Percentiles rank a stretch among this genome's conserved stretches.
phyloP scores from a whole-genome alignment of 352 stramenopile species.

The Thalassiosira livingstoniorum region DNA sequence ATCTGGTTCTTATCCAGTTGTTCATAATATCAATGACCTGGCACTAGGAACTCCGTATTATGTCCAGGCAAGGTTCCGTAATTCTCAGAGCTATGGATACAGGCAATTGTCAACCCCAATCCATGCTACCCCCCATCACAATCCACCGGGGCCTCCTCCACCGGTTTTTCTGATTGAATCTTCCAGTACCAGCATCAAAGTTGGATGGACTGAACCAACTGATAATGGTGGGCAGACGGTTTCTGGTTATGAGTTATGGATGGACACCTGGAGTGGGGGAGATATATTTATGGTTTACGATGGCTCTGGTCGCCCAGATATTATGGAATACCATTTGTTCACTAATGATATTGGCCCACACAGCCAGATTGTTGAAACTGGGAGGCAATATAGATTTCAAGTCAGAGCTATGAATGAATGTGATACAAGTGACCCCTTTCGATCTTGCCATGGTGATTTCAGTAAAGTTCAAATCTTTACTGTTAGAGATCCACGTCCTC shows the following conservation, averaged over 20 bases:
- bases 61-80: constrained; percentile 91
- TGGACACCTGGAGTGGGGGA: constrained; percentile 93
- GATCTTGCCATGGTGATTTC: constrained; percentile 90
- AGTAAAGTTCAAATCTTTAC: constrained; percentile 90
- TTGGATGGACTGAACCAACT: constrained; percentile 91
- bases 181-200: constrained; percentile 90
- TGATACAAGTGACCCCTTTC: constrained; percentile 81
- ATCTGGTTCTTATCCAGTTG: constrained; percentile 58
- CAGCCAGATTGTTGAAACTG: constrained; percentile 88
- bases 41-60: constrained; percentile 91
- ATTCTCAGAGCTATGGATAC: constrained; percentile 88
- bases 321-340: constrained; percentile 87
- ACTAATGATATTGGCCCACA: constrained; percentile 87
- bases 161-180: constrained; percentile 91
- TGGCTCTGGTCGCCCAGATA: constrained; percentile 88
- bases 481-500: constrained; percentile 88
- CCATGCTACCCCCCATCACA: constrained; percentile 89
- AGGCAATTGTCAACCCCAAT: constrained; percentile 85
- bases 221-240: constrained; percentile 92
- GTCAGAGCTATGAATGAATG: constrained; percentile 96
- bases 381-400: constrained; percentile 92
- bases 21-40: constrained; percentile 84
- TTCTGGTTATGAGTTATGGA: constrained; percentile 95
- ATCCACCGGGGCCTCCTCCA: constrained; percentile 88
- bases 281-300: constrained; percentile 93